Evolutionary conservation across 345 rosid species (phyloP).

Genomic region (Geranium rotundifolium): DNA sequence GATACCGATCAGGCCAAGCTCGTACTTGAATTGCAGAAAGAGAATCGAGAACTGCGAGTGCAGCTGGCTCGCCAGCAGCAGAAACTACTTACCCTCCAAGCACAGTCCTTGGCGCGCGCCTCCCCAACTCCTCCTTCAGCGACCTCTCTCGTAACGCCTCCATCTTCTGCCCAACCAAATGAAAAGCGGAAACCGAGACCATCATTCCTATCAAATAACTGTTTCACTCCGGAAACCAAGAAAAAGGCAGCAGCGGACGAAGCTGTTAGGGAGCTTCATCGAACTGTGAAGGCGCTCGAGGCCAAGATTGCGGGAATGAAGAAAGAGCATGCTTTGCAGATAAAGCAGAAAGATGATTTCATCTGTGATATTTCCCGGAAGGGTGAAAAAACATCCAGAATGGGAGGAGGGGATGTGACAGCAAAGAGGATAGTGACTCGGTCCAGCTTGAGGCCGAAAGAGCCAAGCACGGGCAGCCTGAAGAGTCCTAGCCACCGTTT

Average conservation of each 20-base stretch:
- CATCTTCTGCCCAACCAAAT: slow-evolving; percentile 34
- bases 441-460: slow-evolving; percentile 56
- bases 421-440: slow-evolving; percentile 18
- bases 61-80: slow-evolving; percentile 69
- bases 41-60: slow-evolving; percentile 67
- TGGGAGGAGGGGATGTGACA: slow-evolving; percentile 7
- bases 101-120: slow-evolving; percentile 22
- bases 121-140: slow-evolving; percentile 70
- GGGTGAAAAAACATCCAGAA: slow-evolving; percentile 26
- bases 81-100: slow-evolving; percentile 57
- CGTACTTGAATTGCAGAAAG: slow-evolving; percentile 72
- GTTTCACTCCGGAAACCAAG: slow-evolving; percentile 71
- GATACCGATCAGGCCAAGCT: slow-evolving; percentile 53
- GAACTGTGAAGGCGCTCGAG: slow-evolving; percentile 55
- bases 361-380: slow-evolving; percentile 42
- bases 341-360: slow-evolving; percentile 67
- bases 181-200: slow-evolving; percentile 51
- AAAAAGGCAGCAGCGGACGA: slow-evolving; percentile 35
- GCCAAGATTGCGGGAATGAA: slow-evolving; percentile 67
- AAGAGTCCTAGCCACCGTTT: slow-evolving; percentile 79
- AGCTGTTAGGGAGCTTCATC: slow-evolving; percentile 42
- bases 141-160: slow-evolving; percentile 64
- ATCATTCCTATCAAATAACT: slow-evolving; percentile 54
- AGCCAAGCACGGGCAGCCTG: slow-evolving; percentile 32
- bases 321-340: slow-evolving; percentile 54